phyloP scores from a whole-genome alignment of 805 yeast genomes.

The Suhomyces prunicola region DNA sequence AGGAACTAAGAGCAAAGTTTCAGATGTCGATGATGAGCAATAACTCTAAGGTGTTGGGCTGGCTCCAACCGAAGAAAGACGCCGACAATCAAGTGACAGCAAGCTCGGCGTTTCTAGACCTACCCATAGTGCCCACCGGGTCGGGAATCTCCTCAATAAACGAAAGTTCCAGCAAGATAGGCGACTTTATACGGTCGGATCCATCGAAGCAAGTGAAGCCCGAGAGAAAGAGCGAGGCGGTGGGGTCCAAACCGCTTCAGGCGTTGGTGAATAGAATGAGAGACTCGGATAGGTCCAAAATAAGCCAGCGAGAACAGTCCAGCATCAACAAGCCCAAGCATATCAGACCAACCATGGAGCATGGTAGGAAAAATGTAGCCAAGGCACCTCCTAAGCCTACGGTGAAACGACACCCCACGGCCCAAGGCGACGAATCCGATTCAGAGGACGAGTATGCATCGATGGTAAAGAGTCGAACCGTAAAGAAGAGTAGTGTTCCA shows the following conservation, averaged over 20 bases:
- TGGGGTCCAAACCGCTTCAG: conserved; percentile 24
- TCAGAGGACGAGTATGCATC: conserved; percentile 2
- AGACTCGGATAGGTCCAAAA: conserved; percentile 15
- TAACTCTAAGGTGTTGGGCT: conserved; percentile 33
- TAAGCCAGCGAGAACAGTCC: not conserved
- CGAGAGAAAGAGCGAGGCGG: not conserved
- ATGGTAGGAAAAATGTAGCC: not conserved
- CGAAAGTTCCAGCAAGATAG: conserved; percentile 15
- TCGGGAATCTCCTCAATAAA: conserved; percentile 24
- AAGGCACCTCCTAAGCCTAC: not conserved
- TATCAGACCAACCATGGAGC: not conserved
- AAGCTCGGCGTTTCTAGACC: conserved; percentile 21
- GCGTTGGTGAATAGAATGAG: conserved; percentile 39
- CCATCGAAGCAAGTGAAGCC: conserved; percentile 5
- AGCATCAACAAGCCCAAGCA: not conserved
- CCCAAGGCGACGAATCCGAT: conserved; percentile 1
- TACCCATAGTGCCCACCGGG: conserved; percentile 36
- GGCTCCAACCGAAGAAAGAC: conserved; percentile 23
- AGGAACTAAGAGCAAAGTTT: conserved; percentile 45
- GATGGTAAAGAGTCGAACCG: conserved; percentile 1
- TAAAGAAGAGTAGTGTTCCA: conserved; percentile 1
- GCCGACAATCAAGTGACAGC: conserved; percentile 1
- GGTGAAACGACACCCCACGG: not conserved
- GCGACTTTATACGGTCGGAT: conserved; percentile 24
- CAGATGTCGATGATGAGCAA: conserved; percentile 41